phyloP scores from a whole-genome alignment of 2,329 filamentous ascomycete species.

The Cryphonectria parasitica region DNA sequence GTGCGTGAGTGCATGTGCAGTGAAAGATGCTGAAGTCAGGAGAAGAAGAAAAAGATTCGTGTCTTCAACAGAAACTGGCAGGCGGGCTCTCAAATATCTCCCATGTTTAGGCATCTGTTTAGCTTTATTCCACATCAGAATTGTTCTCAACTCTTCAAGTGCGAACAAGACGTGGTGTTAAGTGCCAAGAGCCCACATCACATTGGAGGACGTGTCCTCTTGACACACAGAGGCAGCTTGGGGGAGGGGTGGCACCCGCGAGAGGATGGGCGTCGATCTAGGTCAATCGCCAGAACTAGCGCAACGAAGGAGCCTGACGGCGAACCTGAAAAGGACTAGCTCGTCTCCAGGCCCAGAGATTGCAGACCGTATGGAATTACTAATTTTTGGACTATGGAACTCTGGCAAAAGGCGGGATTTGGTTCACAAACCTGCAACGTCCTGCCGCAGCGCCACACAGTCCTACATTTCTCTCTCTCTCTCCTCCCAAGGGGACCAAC shows the following conservation, averaged over 20 bases:
- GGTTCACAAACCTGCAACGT: neutral
- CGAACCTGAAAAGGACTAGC: constrained; percentile 5
- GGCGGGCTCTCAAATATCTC: neutral
- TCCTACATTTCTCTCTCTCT: neutral
- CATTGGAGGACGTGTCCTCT: neutral
- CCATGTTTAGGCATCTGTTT: neutral
- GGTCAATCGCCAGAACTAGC: neutral
- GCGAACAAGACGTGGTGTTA: neutral
- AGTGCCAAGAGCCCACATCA: neutral
- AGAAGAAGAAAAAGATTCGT: neutral
- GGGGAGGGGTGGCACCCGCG: neutral
- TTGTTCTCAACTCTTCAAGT: neutral
- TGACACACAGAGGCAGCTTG: neutral
- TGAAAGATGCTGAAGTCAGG: neutral
- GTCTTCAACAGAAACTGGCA: neutral
- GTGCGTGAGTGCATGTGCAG: neutral
- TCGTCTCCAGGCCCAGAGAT: neutral
- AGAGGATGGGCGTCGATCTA: neutral
- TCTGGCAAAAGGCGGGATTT: neutral
- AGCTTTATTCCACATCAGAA: neutral
- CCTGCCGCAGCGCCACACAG: neutral
- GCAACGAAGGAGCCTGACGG: constrained; percentile 3
- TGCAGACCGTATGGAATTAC: neutral
- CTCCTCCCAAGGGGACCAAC: too few relatives aligned
- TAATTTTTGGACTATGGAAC: neutral